These are phyloP conservation scores for Tricholoma matsutake DNA, from an alignment of 768 basidiomycete genomes.

Conservation along the genomic window DNA sequence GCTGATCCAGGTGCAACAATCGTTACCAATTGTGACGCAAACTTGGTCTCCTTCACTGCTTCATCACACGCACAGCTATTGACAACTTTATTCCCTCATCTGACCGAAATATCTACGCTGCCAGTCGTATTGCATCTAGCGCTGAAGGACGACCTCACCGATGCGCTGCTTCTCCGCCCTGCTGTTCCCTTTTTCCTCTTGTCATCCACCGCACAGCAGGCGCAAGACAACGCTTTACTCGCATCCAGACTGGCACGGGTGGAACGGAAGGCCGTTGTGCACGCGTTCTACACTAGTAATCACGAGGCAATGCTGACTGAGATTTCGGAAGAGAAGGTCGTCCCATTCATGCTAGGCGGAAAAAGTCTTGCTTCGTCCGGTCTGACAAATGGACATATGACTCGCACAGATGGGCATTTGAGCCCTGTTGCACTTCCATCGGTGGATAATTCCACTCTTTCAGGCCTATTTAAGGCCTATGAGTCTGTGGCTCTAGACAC, in stretches of 20 bases:
- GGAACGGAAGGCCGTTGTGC: slow-evolving; percentile 77
- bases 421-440: slow-evolving; percentile 2
- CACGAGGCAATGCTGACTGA: slow-evolving; percentile 42
- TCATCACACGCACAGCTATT: slow-evolving; percentile 47
- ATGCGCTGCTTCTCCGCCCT: slow-evolving; percentile 74
- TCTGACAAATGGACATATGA: slow-evolving; percentile 7
- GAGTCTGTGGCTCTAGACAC: slow-evolving; percentile 68
- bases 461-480: slow-evolving; percentile 53
- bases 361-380: slow-evolving; percentile 37
- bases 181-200: slow-evolving; percentile 79
- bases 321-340: slow-evolving; percentile 56
- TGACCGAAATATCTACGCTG: slow-evolving; percentile 60
- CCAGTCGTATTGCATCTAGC: slow-evolving; percentile 75
- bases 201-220: slow-evolving; percentile 73
- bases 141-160: slow-evolving; percentile 62
- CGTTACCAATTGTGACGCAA: slow-evolving; percentile 40
- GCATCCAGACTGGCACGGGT: slow-evolving; percentile 75
- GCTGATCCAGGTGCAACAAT: slow-evolving; percentile 63
- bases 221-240: slow-evolving; percentile 87
- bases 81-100: slow-evolving; percentile 61
- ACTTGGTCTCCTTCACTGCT: slow-evolving; percentile 61
- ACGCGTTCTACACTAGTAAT: slow-evolving; percentile 63
- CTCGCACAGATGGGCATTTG: slow-evolving; percentile 8
- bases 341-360: slow-evolving; percentile 55
- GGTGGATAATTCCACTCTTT: slow-evolving; percentile 23